These are phyloP conservation scores for Beauveria pseudobassiana DNA, from an alignment of 2,329 filamentous ascomycete genomes.

Conservation along the genomic window DNA sequence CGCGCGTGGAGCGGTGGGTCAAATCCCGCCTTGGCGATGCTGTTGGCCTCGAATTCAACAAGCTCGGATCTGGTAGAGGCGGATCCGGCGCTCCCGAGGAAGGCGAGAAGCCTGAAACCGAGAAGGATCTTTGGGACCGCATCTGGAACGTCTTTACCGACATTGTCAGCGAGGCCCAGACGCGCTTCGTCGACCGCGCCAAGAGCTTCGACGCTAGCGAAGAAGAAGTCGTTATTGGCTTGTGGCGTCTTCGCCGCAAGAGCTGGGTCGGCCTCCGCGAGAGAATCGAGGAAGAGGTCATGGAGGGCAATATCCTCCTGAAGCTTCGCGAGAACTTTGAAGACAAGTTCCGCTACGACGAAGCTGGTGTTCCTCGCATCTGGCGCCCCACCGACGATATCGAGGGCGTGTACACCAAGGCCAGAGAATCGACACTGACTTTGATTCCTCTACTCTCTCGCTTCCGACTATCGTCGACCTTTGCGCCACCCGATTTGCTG, in stretches of 20 bases:
- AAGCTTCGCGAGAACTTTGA: constrained; percentile 98
- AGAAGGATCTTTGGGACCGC: constrained; percentile 91
- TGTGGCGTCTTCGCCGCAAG: constrained; percentile 89
- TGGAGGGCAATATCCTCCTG: constrained; percentile 91
- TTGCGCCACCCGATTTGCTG: constrained; percentile 71
- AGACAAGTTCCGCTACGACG: constrained; percentile 98
- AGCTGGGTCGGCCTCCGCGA: constrained; percentile 86
- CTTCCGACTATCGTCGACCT: constrained; percentile 71
- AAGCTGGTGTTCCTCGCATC: constrained; percentile 86
- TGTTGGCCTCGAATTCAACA: constrained; percentile 91
- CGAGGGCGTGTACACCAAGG: constrained; percentile 87
- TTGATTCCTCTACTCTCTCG: constrained; percentile 83
- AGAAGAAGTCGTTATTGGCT: constrained; percentile 83
- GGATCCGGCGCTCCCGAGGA: constrained; percentile 74
- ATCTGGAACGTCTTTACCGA: constrained; percentile 82
- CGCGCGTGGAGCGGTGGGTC: constrained; percentile 89
- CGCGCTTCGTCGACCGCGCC: constrained; percentile 77
- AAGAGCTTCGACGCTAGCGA: constrained; percentile 88
- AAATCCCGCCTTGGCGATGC: constrained; percentile 79
- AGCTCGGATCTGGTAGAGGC: constrained; percentile 79
- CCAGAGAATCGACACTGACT: constrained; percentile 83
- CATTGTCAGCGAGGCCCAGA: constrained; percentile 78
- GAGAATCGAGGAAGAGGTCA: constrained; percentile 94
- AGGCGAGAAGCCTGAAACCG: constrained; percentile 62
- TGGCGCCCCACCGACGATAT: constrained; percentile 97